Conservation (phyloP, 2,329 filamentous ascomycete genomes). For the Neocucurbitaria cava region DNA sequence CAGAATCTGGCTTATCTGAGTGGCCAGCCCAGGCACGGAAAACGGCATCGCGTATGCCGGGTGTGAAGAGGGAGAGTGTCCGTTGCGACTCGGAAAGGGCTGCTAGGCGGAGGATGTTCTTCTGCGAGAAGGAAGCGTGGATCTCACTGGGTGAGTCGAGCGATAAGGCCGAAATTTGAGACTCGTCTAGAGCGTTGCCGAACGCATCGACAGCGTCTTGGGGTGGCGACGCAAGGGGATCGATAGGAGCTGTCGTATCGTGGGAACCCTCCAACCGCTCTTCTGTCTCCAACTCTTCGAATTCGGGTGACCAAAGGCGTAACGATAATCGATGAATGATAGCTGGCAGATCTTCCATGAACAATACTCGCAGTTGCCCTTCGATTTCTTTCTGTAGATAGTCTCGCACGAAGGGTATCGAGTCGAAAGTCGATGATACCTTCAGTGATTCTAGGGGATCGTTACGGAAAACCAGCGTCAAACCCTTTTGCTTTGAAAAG, state of each 20-base stretch:
- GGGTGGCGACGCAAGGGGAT: constrained; percentile 82
- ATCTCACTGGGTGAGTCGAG: constrained; percentile 81
- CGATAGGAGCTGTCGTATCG: constrained; percentile 66
- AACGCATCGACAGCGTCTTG: constrained; percentile 82
- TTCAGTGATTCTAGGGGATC: constrained; percentile 97
- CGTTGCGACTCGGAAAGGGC: constrained; percentile 86
- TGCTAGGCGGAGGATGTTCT: constrained; percentile 85
- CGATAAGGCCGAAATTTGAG: constrained; percentile 76
- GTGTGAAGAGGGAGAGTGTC: constrained; percentile 89
- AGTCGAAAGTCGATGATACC: constrained; percentile 98
- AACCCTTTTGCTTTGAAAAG: constrained; percentile 95
- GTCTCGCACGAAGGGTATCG: constrained; percentile 96
- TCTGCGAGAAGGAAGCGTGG: constrained; percentile 92
- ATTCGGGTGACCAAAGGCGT: constrained; percentile 88
- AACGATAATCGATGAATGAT: constrained; percentile 94
- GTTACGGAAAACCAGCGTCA: constrained; percentile 97
- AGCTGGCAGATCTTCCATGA: constrained; percentile 97
- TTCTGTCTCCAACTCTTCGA: constrained; percentile 70
- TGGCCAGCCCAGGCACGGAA: constrained; percentile 91
- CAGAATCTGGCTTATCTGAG: constrained; percentile 70
- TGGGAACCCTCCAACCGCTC: constrained; percentile 58
- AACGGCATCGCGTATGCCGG: constrained; percentile 86
- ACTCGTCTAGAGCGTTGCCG: constrained; percentile 77
- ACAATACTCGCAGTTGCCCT: constrained; percentile 85
- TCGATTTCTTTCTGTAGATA: constrained; percentile 97